Evolutionary conservation across 2,329 filamentous ascomycete genomes (phyloP), one percentile per base, ranked within the genome.

Genomic region (Bipolaris sorokiniana): DNA sequence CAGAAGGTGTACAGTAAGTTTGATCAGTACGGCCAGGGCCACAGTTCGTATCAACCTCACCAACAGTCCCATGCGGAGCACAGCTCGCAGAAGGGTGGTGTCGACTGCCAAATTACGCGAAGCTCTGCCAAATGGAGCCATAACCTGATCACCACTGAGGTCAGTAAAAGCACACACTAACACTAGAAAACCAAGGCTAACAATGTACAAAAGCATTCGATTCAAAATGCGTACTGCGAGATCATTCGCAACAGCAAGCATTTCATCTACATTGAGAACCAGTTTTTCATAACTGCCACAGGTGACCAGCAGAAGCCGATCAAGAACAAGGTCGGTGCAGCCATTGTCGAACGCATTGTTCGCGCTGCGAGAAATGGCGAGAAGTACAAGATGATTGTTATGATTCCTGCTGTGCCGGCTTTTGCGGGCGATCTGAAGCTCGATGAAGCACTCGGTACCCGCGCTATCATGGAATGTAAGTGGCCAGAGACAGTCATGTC

Each of bases 281-380:
- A 91, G 81, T 95, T 95, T 80, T 95, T 95, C 81, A 95, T 95
- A 76, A 95, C 91, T 0, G 90, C 90, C 2, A 93, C 90, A 1
- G 82, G 70, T n/a, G 83, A 90, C 51, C 79, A 86, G 54, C 90
- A 92, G 72, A 83, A 83, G 59, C 90, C 91, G 0, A 86, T 96
- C 44, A 83, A 83, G 68, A 95, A 96, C 77, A 87, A 88, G 73
- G 89, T 96, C 58, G 91, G 91, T 44, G 86, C 86, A 5, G 90
- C 90, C 26, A 90, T 96, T 48, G 91, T 92, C 6, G 87, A 92
- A 63, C 86, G 91, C 34, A 90, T 94, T 62, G 69, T 91, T 18
- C 86, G 88, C 33, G 91, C 91, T 16, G 84, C 88, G 62, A 78
- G 85, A 54, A 83, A 85, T 48, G 80, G 83, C 36, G 83, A 91